These are phyloP conservation scores for Phytopythium sindhum DNA, from an alignment of 352 stramenopile species.

Conservation along the genomic window DNA sequence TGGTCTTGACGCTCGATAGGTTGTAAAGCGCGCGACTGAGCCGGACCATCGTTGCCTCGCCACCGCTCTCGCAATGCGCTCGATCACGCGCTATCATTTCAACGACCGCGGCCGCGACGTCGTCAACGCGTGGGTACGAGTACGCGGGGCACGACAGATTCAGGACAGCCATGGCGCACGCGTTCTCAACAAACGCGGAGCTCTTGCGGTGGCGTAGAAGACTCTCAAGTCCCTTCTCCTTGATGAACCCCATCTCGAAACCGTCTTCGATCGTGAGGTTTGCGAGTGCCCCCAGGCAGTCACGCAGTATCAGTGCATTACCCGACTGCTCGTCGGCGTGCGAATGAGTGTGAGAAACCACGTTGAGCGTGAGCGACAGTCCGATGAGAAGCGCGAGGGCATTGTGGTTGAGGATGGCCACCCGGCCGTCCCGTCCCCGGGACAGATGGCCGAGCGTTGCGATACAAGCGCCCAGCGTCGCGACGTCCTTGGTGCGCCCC, in stretches of 20 bases:
- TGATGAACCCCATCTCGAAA: conserved; percentile 59
- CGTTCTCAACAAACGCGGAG: conserved; percentile 27
- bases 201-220: conserved; percentile 49
- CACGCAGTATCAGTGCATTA: conserved; percentile 20
- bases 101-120: conserved; percentile 55
- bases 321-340: conserved; percentile 3
- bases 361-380: conserved; percentile 22
- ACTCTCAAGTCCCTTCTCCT: conserved; percentile 68
- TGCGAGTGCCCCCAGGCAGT: conserved; percentile 50
- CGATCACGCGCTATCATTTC: conserved; percentile 44
- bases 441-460: conserved; percentile 58
- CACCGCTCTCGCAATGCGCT: conserved; percentile 11
- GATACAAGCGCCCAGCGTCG: conserved; percentile 47
- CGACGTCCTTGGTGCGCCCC: conserved; percentile 55
- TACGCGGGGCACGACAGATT: conserved; percentile 67
- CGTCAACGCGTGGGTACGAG: conserved; percentile 63
- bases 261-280: conserved; percentile 77
- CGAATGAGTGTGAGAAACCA: conserved; percentile 11
- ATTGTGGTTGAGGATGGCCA: conserved; percentile 52
- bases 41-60: background rate
- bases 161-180: conserved; percentile 54
- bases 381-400: conserved; percentile 37
- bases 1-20: conserved; percentile 52
- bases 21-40: conserved; percentile 69
- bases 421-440: conserved; percentile 35